These are phyloP conservation scores for Balansia obtecta DNA, from an alignment of 2,329 filamentous ascomycete species.

Conservation along the genomic window DNA sequence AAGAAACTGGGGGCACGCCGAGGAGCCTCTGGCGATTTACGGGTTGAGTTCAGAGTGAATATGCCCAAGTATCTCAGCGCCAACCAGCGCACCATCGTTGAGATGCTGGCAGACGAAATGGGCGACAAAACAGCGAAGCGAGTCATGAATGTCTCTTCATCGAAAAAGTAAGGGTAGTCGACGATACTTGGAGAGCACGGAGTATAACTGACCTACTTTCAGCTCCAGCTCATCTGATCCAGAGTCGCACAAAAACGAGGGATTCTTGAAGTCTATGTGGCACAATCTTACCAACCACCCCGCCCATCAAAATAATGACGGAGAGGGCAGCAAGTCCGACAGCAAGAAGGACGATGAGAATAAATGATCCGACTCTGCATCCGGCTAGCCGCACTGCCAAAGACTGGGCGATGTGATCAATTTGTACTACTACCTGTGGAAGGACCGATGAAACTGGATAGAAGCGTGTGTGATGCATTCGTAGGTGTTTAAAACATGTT, in stretches of 20 bases:
- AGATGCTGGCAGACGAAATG: constrained; percentile 96
- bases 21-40: constrained; percentile 64
- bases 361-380: constrained; percentile 23
- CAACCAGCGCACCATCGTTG: constrained; percentile 84
- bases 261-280: constrained; percentile 89
- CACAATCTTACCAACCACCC: constrained; percentile 76
- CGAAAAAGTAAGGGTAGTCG: constrained; percentile 6
- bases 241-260: constrained; percentile 62
- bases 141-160: constrained; percentile 63
- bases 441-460: constrained; percentile 7
- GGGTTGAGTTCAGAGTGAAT: constrained; percentile 84
- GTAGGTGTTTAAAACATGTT: constrained; percentile 24
- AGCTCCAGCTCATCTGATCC: constrained; percentile 14
- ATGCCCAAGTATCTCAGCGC: constrained; percentile 91
- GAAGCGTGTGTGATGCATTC: constrained; percentile 17
- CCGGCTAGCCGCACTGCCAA: constrained; percentile 14
- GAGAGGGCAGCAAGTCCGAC: constrained; percentile 13
- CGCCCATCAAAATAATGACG: constrained; percentile 32
- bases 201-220: not conserved
- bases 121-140: constrained; percentile 82
- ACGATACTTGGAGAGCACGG: not conserved
- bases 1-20: constrained; percentile 62
- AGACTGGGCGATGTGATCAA: constrained; percentile 12
- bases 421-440: constrained; percentile 11
- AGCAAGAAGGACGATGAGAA: constrained; percentile 13